Evolutionary conservation across 495 filamentous ascomycete species (phyloP).

Genomic region (Acidomyces sp.): DNA sequence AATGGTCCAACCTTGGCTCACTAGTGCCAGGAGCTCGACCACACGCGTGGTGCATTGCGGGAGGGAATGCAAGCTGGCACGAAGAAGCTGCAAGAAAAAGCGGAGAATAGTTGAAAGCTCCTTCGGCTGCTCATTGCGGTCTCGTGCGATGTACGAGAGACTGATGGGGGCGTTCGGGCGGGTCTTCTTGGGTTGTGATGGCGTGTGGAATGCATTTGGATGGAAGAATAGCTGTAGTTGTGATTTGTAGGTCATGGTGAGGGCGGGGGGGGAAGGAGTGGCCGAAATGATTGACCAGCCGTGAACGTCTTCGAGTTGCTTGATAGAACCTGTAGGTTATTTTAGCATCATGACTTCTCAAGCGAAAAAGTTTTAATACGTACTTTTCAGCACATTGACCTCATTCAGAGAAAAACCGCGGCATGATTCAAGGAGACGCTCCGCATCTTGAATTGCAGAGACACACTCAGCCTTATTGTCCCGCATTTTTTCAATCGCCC

Average conservation of each 20-base stretch:
- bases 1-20: constrained; percentile 48
- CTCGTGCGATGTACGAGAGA: constrained; percentile 35
- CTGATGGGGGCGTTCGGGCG: constrained; percentile 32
- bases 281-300: constrained; percentile 70
- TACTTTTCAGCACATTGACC: constrained; percentile 60
- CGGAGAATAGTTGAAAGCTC: constrained; percentile 42
- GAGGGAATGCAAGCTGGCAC: constrained; percentile 42
- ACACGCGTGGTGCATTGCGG: constrained; percentile 37
- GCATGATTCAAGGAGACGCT: constrained; percentile 72
- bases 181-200: not conserved
- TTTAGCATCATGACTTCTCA: not conserved
- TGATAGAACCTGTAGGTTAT: constrained; percentile 44
- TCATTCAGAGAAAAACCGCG: constrained; percentile 77
- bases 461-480: constrained; percentile 55
- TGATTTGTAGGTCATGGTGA: constrained; percentile 67
- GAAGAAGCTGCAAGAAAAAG: constrained; percentile 58
- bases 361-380: constrained; percentile 19
- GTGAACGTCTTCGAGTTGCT: constrained; percentile 50
- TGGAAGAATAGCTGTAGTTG: constrained; percentile 71
- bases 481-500: constrained; percentile 42
- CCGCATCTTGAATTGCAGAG: constrained; percentile 68
- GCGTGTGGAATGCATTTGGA: constrained; percentile 41
- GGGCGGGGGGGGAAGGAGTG: constrained; percentile 34
- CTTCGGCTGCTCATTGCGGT: constrained; percentile 25
- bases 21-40: constrained; percentile 39